Percentiles rank a stretch among this genome's conserved stretches.
Conservation (phyloP, 345 rosid genomes). For the thale cress (Arabidopsis thaliana) region TAIR10.1 NC_003070.9:23870001-23870500, state of each 20-base stretch:
- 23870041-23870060: slow-evolving; percentile 34
- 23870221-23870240: slow-evolving; percentile 44
- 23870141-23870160: slow-evolving; percentile 47
- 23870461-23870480: slow-evolving; percentile 85
- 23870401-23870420: slow-evolving; percentile 55
- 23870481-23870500: slow-evolving; percentile 71
- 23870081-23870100: slow-evolving; percentile 45
- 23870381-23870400: slow-evolving; percentile 53
- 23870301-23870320: slow-evolving; percentile 49
- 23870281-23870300: slow-evolving; percentile 50
- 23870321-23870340: slow-evolving; percentile 55
- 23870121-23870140: slow-evolving; percentile 37
- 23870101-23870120: slow-evolving; percentile 46
- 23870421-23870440: slow-evolving; percentile 58
- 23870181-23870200: slow-evolving; percentile 52
- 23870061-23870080: slow-evolving; percentile 36
- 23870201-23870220: slow-evolving; percentile 51
- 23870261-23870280: slow-evolving; percentile 51
- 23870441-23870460: slow-evolving; percentile 95
- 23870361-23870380: slow-evolving; percentile 47
- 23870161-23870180: slow-evolving; percentile 45
- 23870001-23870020: slow-evolving; percentile 45
- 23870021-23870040: slow-evolving; percentile 45
- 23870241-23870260: slow-evolving; percentile 45
- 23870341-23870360: slow-evolving; percentile 39